Evolutionary conservation across 805 yeast genomes (phyloP), one percentile per base, ranked within the genome.

Genomic region (Clavispora asparagi): DNA sequence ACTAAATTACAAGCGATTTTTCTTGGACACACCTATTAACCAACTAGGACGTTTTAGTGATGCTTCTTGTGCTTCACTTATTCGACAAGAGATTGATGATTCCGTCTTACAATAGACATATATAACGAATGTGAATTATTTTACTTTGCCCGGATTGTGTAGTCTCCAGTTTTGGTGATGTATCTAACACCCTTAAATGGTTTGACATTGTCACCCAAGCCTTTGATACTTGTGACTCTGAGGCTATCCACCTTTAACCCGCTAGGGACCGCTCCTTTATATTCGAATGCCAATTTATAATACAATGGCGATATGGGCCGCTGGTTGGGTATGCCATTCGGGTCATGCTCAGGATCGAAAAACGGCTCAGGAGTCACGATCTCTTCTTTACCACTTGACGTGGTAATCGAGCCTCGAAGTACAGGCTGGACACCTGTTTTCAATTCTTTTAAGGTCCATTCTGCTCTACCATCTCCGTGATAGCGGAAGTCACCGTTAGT

Each of bases 151-250:
- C 82, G 63, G 17, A 82, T 68, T 3, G 80, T 66, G 55, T 71
- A 78, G 45, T 83, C 82, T 1, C 84, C 86, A 0, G 86, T 74
- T 45, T 67, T 66, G 6, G 96, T 82, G 10, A 78, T 68, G 60
- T 91, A 91, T 59, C 90, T 86, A 17, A 91, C 97, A 1, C 98
- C 98, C 62, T 90, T 91, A 70, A 81, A 91, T 0, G 96, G 96
- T 57, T 82, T 84, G 10, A 80, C 83, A 5, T 71, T 70, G 3
- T 79, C 81, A 6, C 78, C 77, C 46, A 81, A 55, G 0, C 92
- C 90, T 52, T 69, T 70, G n/a, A 75, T 70, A 50, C 79, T 73
- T 7, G 72, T 55, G 14, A 88, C 76, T 56, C 79, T 77, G 50
- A 90, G 65, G 27, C 83, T 73, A 11, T 79, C 83, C 2, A 90